These are phyloP conservation scores for Akebia trifoliata DNA, from an alignment of 164 flowering plant species.

Conservation along the genomic window DNA sequence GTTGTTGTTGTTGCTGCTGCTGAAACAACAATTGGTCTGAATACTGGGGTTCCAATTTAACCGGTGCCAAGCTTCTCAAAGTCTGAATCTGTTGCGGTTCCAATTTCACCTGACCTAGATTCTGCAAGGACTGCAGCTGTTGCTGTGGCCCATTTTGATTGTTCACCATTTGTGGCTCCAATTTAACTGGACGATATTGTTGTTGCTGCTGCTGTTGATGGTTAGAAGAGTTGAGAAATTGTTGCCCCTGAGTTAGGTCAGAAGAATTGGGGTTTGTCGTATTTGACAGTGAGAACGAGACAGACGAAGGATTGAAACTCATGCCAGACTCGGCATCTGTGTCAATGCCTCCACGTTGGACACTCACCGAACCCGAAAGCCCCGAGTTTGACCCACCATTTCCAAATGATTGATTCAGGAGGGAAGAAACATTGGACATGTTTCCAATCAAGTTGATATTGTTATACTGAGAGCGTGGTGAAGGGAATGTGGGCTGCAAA, in stretches of 20 bases:
- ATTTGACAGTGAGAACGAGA: conserved; percentile 43
- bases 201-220: conserved; percentile 37
- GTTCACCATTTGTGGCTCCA: conserved; percentile 59
- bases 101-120: conserved; percentile 60
- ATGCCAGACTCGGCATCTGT: conserved; percentile 73
- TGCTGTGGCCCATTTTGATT: conserved; percentile 64
- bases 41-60: conserved; percentile 78
- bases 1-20: conserved; percentile 78
- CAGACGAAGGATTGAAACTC: conserved; percentile 46
- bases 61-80: conserved; percentile 53
- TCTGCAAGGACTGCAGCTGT: conserved; percentile 57
- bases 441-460: conserved; percentile 67
- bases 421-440: conserved; percentile 59
- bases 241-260: conserved; percentile 65
- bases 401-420: conserved; percentile 68
- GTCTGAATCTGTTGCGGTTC: conserved; percentile 68
- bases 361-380: conserved; percentile 52
- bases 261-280: conserved; percentile 40
- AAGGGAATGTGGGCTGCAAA: conserved; percentile 56
- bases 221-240: conserved; percentile 42
- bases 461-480: conserved; percentile 62
- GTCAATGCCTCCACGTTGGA: conserved; percentile 55
- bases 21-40: conserved; percentile 65
- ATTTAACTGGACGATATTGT: conserved; percentile 64
- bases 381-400: conserved; percentile 62